Evolutionary conservation across 2,329 filamentous ascomycete species (phyloP), one percentile per base, ranked within the genome.

Genomic region (Colletotrichum godetiae): DNA sequence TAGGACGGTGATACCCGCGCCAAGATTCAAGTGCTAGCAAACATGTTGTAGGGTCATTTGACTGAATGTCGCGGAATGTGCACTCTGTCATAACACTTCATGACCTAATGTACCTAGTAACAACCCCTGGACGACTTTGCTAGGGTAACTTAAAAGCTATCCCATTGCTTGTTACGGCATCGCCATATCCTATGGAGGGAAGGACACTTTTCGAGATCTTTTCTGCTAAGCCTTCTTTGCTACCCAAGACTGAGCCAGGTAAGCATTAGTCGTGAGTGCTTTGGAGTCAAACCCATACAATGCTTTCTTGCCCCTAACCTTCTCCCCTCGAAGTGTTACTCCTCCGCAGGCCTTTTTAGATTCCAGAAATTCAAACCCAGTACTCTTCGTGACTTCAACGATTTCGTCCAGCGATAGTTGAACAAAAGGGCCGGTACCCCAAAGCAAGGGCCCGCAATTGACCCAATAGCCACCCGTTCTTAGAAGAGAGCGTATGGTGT

Each of bases 331-430:
- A n/a, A 89, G 81, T 0, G 85, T 88, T 37, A 83, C 60, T 3
- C 77, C 78, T 0, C 87, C 88, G 67, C 83, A 88, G 1, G 75
- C 74, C 1, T 81, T 79, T 0, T 81, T 77, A 0, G 83, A 82
- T 3, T 88, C 84, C 13, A 86, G 76, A 66, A 90, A 88, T 69
- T 84, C 80, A 65, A 91, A 90, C 0, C 88, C 88, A 79, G 89
- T 82, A 0, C 79, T 81, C 76, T 89, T 85, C 0, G 84, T 82
- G 0, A 90, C 81, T 1, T 74, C 72, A 0, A 90, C 55, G 4
- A 90, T 84, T 76, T 91, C 89, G 46, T 90, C 86, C 2, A 91
- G 77, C 1, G 86, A 86, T 6, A 90, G 79, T 77, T 91, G 88
- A 49, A 91, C 84, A 75, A 86, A 88, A 0, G 89, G 88, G 0